Evolutionary conservation across 2,329 filamentous ascomycete species (phyloP).

Genomic region (Cladobotryum mycophilum): DNA sequence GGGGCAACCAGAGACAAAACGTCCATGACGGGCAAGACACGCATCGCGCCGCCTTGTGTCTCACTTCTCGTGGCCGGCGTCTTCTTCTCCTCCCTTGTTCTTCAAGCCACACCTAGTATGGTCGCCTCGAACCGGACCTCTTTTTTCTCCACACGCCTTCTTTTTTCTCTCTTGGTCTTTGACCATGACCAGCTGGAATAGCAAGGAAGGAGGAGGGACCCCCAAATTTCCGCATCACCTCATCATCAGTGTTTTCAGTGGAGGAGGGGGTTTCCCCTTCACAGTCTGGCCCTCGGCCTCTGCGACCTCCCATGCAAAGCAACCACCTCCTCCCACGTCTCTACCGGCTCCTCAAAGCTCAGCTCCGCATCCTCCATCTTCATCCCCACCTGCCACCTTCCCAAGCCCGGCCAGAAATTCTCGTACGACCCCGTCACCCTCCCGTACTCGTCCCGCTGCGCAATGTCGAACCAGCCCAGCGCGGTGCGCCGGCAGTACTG

Average conservation of each 20-base stretch:
- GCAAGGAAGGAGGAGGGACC: neutral
- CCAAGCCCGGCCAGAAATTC: conserved; percentile 43
- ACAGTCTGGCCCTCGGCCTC: neutral
- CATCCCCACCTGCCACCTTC: conserved; percentile 37
- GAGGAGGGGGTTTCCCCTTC: neutral
- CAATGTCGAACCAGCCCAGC: conserved; percentile 43
- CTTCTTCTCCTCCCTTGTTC: too few relatives aligned
- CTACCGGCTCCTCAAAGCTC: conserved; percentile 22
- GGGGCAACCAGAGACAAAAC: too few relatives aligned
- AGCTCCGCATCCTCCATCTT: conserved; percentile 32
- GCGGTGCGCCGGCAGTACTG: conserved; percentile 25
- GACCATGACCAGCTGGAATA: too few relatives aligned
- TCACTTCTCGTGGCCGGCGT: too few relatives aligned
- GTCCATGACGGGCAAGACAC: too few relatives aligned
- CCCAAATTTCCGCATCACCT: neutral
- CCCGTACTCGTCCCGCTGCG: conserved; percentile 26
- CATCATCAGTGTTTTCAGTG: too few relatives aligned
- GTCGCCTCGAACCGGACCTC: too few relatives aligned
- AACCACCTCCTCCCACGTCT: conserved; percentile 18
- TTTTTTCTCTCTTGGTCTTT: too few relatives aligned
- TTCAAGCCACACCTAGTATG: too few relatives aligned
- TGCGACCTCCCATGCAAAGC: neutral
- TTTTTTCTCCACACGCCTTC: too few relatives aligned
- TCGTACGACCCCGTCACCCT: conserved; percentile 19
- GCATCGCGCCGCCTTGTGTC: too few relatives aligned